Evolutionary conservation across 225 moss, liverwort and hornwort genomes (phyloP).

Genomic region (Anthoceros angustus): DNA sequence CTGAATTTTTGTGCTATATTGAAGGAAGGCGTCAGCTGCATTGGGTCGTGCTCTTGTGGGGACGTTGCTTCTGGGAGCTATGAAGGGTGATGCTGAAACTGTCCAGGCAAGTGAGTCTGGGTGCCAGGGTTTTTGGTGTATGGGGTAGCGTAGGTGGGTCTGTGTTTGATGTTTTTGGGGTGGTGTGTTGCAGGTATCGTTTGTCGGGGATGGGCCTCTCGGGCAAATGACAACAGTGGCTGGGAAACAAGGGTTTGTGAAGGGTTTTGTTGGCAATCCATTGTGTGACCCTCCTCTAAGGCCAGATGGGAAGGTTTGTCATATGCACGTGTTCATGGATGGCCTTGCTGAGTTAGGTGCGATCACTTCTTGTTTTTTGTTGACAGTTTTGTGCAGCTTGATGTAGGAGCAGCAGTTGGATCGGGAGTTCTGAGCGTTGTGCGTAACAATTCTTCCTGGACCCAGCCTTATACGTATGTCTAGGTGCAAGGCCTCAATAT

Average conservation of each 20-base stretch:
- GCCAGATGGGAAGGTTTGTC: constrained; percentile 55
- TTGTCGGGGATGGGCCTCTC: constrained; percentile 78
- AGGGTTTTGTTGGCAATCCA: constrained; percentile 96
- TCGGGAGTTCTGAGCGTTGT: constrained; percentile 80
- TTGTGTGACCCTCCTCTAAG: constrained; percentile 52
- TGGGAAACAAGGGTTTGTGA: constrained; percentile 49
- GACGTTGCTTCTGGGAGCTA: constrained; percentile 73
- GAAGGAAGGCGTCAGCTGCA: constrained; percentile 77
- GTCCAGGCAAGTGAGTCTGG: constrained; percentile 39
- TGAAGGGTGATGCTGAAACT: constrained; percentile 81
- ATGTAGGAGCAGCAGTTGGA: constrained; percentile 91
- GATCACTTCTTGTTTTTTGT: constrained; percentile 3
- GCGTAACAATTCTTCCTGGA: constrained; percentile 58
- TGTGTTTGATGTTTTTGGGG: neutral
- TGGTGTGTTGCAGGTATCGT: constrained; percentile 46
- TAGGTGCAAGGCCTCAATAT: neutral
- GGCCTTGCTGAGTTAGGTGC: neutral
- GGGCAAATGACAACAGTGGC: constrained; percentile 87
- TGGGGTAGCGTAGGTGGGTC: too few relatives aligned
- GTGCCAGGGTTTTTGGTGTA: neutral
- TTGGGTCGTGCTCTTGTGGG: constrained; percentile 86
- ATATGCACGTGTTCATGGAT: neutral
- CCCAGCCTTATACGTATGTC: constrained; percentile 85
- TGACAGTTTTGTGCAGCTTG: constrained; percentile 40
- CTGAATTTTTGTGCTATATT: constrained; percentile 12